Evolutionary conservation across 2,329 filamentous ascomycete genomes (phyloP).

Genomic region (Colletotrichum musae): DNA sequence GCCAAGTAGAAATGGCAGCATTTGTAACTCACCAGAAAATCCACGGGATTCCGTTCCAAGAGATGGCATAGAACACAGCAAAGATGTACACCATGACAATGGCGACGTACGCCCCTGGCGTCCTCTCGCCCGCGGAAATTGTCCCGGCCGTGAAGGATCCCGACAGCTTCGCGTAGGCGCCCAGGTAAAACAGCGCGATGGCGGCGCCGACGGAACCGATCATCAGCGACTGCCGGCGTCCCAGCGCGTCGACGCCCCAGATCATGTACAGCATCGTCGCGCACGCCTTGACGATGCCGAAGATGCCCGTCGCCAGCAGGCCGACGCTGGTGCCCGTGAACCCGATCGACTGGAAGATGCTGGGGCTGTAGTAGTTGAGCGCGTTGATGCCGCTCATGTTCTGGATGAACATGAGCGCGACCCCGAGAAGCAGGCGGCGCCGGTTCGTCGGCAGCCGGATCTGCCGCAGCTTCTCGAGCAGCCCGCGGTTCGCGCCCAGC

Average conservation of each 20-base stretch:
- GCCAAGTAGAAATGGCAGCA: too few relatives aligned
- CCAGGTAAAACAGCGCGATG: conserved; percentile 52
- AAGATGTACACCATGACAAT: conserved; percentile 48
- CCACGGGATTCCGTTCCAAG: conserved; percentile 48
- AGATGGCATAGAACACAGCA: conserved; percentile 44
- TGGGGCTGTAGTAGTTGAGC: conserved; percentile 60
- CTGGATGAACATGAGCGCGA: conserved; percentile 47
- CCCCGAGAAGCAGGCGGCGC: conserved; percentile 72
- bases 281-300: conserved; percentile 71
- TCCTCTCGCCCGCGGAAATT: conserved; percentile 10
- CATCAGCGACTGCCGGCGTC: conserved; percentile 43
- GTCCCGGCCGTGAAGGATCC: conserved; percentile 36
- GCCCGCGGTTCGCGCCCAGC: conserved; percentile 12
- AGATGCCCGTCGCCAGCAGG: conserved; percentile 75
- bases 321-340: conserved; percentile 69
- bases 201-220: conserved; percentile 43
- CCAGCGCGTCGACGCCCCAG: conserved; percentile 44
- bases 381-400: conserved; percentile 41
- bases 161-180: conserved; percentile 43
- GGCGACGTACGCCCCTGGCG: conserved; percentile 43
- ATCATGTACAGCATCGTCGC: conserved; percentile 42
- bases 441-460: conserved; percentile 50
- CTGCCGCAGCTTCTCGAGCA: conserved; percentile 31
- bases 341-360: conserved; percentile 74
- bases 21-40: conserved; percentile 39